Evolutionary conservation across 805 yeast genomes (phyloP).

Genomic region (Saccharomycopsis javanensis): DNA sequence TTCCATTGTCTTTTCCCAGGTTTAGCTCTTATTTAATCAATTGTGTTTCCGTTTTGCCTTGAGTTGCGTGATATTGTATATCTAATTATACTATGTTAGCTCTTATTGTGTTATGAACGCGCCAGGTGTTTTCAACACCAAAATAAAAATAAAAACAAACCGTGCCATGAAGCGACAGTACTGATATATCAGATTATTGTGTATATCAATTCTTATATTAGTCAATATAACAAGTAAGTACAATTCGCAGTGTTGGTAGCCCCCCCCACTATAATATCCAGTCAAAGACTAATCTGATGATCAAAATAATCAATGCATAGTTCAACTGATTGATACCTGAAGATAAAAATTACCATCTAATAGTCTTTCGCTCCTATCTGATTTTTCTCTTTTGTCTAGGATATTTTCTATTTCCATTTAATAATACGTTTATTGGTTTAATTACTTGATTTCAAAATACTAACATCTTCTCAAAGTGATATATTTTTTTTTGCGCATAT

Average conservation of each 20-base stretch:
- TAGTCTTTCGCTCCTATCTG: constrained; percentile 21
- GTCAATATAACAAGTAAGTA: constrained; percentile 1
- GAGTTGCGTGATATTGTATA: no score
- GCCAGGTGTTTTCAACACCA: no score
- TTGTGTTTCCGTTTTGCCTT: no score
- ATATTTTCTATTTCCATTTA: neutral
- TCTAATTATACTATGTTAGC: no score
- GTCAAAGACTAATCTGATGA: constrained; percentile 13
- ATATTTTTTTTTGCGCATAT: no score
- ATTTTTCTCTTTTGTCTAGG: neutral
- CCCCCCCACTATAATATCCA: neutral
- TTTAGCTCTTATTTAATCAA: no score
- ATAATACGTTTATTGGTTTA: neutral
- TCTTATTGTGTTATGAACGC: no score
- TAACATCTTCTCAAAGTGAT: no score
- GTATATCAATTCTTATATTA: neutral
- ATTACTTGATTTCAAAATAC: neutral
- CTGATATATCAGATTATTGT: no score
- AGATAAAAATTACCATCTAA: constrained; percentile 15
- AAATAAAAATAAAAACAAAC: no score
- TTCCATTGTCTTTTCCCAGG: no score
- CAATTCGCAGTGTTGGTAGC: neutral
- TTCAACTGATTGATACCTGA: constrained; percentile 19
- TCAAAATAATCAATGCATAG: constrained; percentile 17
- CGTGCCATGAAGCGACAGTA: neutral